Percentiles rank a stretch among this genome's conserved stretches.
phyloP scores from a whole-genome alignment of 768 basidiomycete genomes.

The Suillus paluster region DNA sequence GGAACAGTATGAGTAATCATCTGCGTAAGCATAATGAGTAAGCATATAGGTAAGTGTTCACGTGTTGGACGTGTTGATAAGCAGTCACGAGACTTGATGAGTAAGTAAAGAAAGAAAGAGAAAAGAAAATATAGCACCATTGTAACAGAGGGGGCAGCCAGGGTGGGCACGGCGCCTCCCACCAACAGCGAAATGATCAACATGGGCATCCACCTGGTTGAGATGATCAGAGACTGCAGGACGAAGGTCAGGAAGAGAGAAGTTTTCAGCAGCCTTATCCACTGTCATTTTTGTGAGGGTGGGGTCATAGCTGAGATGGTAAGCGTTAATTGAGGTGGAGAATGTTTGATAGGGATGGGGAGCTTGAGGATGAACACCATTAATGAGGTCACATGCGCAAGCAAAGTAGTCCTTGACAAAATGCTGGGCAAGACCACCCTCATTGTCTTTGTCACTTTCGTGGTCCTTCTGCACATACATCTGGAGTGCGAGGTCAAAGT shows the following conservation, averaged over 20 bases:
- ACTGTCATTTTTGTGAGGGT: background rate
- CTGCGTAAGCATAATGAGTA: no score
- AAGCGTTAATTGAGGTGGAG: background rate
- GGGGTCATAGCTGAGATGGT: background rate
- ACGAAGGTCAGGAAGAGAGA: slow-evolving; percentile 2
- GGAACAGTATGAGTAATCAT: no score
- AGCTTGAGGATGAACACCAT: background rate
- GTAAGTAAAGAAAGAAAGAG: no score
- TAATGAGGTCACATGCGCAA: background rate
- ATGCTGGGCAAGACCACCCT: background rate
- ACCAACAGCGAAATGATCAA: background rate
- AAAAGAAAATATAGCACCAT: no score
- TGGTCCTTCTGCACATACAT: background rate
- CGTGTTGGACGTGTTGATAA: no score
- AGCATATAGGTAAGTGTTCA: no score
- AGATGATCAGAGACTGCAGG: background rate
- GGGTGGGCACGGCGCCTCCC: background rate
- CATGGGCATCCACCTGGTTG: background rate
- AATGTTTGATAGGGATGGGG: background rate
- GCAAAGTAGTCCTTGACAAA: slow-evolving; percentile 2
- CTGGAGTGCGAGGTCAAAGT: background rate
- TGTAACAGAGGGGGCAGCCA: slow-evolving; percentile 2
- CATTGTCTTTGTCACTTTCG: background rate
- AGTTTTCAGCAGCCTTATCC: background rate
- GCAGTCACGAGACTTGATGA: no score